Evolutionary conservation across 371 early-diverging fungal genomes (phyloP), one percentile per base, ranked within the genome.

Genomic region (Pancytospora epiphaga): DNA sequence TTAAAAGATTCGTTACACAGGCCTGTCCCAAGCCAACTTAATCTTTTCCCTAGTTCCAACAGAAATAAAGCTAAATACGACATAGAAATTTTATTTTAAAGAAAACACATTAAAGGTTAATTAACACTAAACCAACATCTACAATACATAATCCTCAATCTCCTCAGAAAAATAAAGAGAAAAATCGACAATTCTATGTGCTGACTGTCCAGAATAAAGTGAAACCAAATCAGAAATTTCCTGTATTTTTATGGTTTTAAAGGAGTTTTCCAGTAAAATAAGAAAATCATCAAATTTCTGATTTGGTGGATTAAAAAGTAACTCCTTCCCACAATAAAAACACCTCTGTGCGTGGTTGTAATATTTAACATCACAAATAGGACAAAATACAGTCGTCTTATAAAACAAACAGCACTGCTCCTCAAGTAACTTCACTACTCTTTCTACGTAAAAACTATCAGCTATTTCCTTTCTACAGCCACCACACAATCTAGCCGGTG

Each of bases 271-370:
- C 1, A 74, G 2, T 27, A 37, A 27, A 36, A 50, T 33, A 1
- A 79, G 25, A 61, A 73, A 56, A 1, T 43, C 25, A 63, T 79
- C 80, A 67, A 79, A 79, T 12, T 73, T 70, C 4, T 60, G 15
- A 50, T 79, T 79, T 32, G 37, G 50, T 15, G 52, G 15, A 33
- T 50, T 34, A 63, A 50, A 63, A 2, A 18, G 40, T 9, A 76
- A n/a, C 12, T 60, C 63, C 12, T 29, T 37, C 19, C 47, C n/a
- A 51, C 80, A 79, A 36, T 58, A 27, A 22, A 51, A 47, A 43
- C 80, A 79, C n/a, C 4, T 43, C 22, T 39, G 1, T 19, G 51
- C 18, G 33, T 38, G 25, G 18, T 58, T 50, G 29, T 56, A 30
- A 19, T 34, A 68, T 22, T 12, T 47, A 30, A 49, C 19, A 18